Evolutionary conservation across 441 rosid species (phyloP), one percentile per base, ranked within the genome.

Genomic region (Bruguiera hainesii): DNA sequence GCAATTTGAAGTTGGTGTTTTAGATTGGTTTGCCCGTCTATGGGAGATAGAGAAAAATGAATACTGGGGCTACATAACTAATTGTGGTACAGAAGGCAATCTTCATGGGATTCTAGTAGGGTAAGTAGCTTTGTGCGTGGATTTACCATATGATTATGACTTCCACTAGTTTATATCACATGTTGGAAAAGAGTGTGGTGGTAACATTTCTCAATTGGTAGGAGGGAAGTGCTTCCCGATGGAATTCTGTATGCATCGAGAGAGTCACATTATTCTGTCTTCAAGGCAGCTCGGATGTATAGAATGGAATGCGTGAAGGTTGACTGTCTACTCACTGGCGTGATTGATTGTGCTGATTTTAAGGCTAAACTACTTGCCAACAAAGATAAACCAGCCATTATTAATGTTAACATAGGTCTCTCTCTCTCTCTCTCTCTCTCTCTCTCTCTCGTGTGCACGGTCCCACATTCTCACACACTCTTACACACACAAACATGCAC

Each of bases 21-120:
- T 89, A 78, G 97, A 93, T 78, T 90, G 98, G 98, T 93, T 90
- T 87, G 98, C 98, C 35, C 93, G 91, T 68, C 75, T 93, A 18
- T 93, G 97, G 96, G 97, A 90, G 75, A 83, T 93, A 28, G 95
- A 89, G 85, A 87, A 84, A 76, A 71, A 79, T 78, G 89, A 93
- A 46, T 93, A 90, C 77, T 91, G 98, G 97, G 97, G 97, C 60
- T 90, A 93, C 71, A 93, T 90, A 56, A 90, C 98, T 57, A 93
- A 89, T 60, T 89, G 98, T 69, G 98, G 98, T 46, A 93, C 98
- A 4, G 97, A 90, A 76, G 97, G 98, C 60, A 93, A 93, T 78
- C 98, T 90, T 74, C 98, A 90, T 74, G 98, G 97, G 25, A 87
- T 89, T 73, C 80, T 93, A 72, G 89, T 90, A 8, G 98, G 98